Base-by-base conservation (phyloP, 805 yeast species). In the Saccharomycopsis sp. region DNA sequence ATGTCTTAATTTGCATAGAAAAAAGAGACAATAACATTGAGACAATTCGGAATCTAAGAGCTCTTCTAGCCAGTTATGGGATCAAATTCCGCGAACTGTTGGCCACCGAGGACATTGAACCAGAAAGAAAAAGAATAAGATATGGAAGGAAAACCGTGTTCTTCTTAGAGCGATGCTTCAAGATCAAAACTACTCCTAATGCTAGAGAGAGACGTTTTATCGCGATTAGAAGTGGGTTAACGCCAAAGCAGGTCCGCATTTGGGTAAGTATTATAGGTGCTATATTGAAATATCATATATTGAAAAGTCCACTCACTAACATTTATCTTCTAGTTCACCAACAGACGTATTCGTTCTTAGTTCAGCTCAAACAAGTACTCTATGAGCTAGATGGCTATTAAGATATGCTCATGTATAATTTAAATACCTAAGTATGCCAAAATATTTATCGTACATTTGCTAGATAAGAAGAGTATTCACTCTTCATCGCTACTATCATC, bases 401-500 rank as follows among this genome's bases (percentile, higher is more conserved):
- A n/a, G n/a, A n/a, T n/a, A n/a, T n/a, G n/a, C n/a, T n/a, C n/a
- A n/a, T n/a, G n/a, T n/a, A n/a, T n/a, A n/a, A n/a, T n/a, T n/a
- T n/a, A n/a, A n/a, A n/a, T n/a, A n/a, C n/a, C n/a, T n/a, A n/a
- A n/a, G n/a, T n/a, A n/a, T n/a, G n/a, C n/a, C n/a, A n/a, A n/a
- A n/a, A n/a, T n/a, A n/a, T n/a, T n/a, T n/a, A n/a, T n/a, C n/a
- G n/a, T n/a, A n/a, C 38, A 29, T 29, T 29, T 29, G 38, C 38
- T 29, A 29, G 38, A 29, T 29, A 29, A 29, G 5, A 29, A n/a
- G n/a, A n/a, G n/a, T n/a, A n/a, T n/a, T 29, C 38, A 29, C 34
- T 59, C 62, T n/a, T 74, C 78, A 54, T 82, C 87, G 55, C 81
- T 87, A 57, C 79, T 75, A 64, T 84, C 88, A 64, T 83, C 88